These are phyloP conservation scores for Schizothecium vesticola DNA, from an alignment of 495 filamentous ascomycete species.

Conservation along the genomic window DNA sequence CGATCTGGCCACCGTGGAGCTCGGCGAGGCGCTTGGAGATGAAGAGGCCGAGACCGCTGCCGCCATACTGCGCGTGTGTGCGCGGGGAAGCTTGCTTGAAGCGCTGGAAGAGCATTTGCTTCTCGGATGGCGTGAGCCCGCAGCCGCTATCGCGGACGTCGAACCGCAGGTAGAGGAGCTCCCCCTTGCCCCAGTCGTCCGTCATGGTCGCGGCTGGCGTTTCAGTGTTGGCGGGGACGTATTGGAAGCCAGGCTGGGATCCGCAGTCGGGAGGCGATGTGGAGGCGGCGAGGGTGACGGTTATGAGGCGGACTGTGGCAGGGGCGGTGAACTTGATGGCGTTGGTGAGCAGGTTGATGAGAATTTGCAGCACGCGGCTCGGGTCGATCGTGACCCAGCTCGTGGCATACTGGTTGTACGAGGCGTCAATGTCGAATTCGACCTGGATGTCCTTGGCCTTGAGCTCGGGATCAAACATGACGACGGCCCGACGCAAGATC, in stretches of 20 bases:
- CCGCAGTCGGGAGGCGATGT: constrained; percentile 38
- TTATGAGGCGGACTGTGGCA: constrained; percentile 44
- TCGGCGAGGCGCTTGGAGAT: constrained; percentile 65
- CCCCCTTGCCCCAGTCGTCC: constrained; percentile 12
- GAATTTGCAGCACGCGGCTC: constrained; percentile 59
- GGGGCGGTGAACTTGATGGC: constrained; percentile 65
- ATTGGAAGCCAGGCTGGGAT: constrained; percentile 35
- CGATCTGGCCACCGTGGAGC: constrained; percentile 66
- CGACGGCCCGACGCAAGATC: constrained; percentile 51
- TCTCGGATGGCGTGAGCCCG: constrained; percentile 57
- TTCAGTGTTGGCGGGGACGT: constrained; percentile 38
- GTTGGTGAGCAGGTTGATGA: constrained; percentile 60
- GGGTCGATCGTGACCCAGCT: constrained; percentile 65
- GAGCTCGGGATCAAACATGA: constrained; percentile 63
- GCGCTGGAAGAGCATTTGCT: constrained; percentile 61
- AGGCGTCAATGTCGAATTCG: constrained; percentile 48
- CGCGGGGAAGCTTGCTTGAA: constrained; percentile 66
- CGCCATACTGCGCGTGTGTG: constrained; percentile 66
- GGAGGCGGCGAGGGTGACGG: constrained; percentile 54
- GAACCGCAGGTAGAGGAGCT: constrained; percentile 41
- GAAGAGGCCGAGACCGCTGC: constrained; percentile 68
- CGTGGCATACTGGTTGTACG: constrained; percentile 45
- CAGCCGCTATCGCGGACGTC: constrained; percentile 65
- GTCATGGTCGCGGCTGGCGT: constrained; percentile 27
- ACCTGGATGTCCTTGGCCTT: constrained; percentile 56